These are phyloP conservation scores for Cerrena zonata DNA, from an alignment of 1,284 basidiomycete species.

Conservation along the genomic window DNA sequence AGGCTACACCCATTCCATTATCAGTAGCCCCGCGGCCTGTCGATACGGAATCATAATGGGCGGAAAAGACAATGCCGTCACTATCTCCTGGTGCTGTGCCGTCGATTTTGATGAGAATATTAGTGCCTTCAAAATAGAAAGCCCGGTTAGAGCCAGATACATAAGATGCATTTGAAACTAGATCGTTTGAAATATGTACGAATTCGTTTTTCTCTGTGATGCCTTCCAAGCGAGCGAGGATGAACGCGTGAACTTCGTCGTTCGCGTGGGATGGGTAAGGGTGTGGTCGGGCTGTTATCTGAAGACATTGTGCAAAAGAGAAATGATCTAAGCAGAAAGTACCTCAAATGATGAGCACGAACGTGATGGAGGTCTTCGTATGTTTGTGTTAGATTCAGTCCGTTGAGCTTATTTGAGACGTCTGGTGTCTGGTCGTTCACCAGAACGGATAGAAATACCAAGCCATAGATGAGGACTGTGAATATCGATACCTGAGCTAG, in stretches of 20 bases:
- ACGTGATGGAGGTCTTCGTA: conserved; percentile 58
- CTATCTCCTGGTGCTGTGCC: conserved; percentile 39
- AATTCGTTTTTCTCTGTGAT: conserved; percentile 38
- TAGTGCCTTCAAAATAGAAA: conserved; percentile 68
- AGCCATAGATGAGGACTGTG: conserved; percentile 44
- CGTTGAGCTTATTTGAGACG: conserved; percentile 42
- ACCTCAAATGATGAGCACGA: conserved; percentile 4
- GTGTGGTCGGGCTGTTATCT: conserved; percentile 67
- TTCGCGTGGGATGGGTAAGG: conserved; percentile 74
- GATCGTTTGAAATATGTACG: conserved; percentile 51
- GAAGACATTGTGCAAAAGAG: conserved; percentile 2
- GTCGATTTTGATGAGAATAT: conserved; percentile 65
- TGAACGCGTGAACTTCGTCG: conserved; percentile 53
- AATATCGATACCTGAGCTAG: conserved; percentile 46
- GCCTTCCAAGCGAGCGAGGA: conserved; percentile 48
- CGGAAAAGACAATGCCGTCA: conserved; percentile 65
- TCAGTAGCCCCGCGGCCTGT: conserved; percentile 72
- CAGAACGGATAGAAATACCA: conserved; percentile 48
- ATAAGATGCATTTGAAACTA: conserved; percentile 54
- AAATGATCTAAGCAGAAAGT: neutral
- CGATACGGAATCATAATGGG: conserved; percentile 76
- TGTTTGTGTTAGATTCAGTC: conserved; percentile 52
- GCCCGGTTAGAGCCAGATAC: conserved; percentile 21
- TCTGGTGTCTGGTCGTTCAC: conserved; percentile 48
- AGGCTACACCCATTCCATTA: conserved; percentile 68